phyloP scores from a whole-genome alignment of 345 rosid species.

The Toxicodendron radicans region DNA sequence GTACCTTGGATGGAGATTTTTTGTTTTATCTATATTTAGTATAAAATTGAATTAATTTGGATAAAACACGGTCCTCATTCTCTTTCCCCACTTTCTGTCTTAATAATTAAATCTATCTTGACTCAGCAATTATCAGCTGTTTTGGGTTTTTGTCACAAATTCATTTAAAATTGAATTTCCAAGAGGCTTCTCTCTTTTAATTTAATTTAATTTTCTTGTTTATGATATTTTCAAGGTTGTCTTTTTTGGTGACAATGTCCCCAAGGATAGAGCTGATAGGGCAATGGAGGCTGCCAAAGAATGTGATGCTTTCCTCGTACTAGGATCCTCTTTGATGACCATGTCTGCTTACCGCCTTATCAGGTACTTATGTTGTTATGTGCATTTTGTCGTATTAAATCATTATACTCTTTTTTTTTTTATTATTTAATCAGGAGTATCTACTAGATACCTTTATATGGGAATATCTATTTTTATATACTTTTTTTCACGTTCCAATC shows the following conservation, averaged over 20 bases:
- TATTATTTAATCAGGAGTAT: neutral
- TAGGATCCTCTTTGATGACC: conserved; percentile 93
- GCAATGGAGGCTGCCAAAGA: conserved; percentile 77
- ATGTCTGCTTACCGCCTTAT: conserved; percentile 89
- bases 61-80: neutral
- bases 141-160: neutral
- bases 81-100: neutral
- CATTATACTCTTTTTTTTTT: neutral
- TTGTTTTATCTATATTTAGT: neutral
- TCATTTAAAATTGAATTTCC: neutral
- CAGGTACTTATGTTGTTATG: conserved; percentile 41
- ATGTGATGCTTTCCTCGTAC: conserved; percentile 75
- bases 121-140: neutral
- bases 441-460: neutral
- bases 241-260: conserved; percentile 92
- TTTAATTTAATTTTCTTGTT: conserved; percentile 14
- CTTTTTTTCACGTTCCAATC: neutral
- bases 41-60: neutral
- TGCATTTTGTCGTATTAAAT: conserved; percentile 1
- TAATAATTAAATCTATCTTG: too few species aligned
- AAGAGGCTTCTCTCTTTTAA: neutral
- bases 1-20: neutral
- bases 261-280: conserved; percentile 77
- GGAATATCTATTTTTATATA: neutral
- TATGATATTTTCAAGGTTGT: conserved; percentile 54